These are phyloP conservation scores for Binderoboletus segoi DNA, from an alignment of 1,284 basidiomycete species.

Conservation along the genomic window DNA sequence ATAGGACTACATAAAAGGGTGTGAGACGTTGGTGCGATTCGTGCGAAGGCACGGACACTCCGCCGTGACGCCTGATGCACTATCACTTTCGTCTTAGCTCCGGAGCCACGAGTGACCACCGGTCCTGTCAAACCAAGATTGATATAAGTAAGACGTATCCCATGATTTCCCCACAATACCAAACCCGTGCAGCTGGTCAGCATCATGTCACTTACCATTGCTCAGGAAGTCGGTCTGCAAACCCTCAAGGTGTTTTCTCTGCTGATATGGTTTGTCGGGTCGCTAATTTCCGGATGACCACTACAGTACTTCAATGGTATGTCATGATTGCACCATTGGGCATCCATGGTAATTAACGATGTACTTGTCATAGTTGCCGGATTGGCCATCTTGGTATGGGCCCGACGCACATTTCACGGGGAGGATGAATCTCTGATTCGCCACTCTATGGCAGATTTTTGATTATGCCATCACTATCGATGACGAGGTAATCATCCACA, in stretches of 20 bases:
- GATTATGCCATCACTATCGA: not conserved
- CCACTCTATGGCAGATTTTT: not conserved
- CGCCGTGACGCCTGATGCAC: too few species aligned
- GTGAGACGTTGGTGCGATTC: too few species aligned
- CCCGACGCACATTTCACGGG: not conserved
- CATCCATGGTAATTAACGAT: not conserved
- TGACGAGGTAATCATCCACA: not conserved
- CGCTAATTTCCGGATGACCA: not conserved
- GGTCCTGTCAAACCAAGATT: too few species aligned
- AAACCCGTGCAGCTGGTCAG: too few species aligned
- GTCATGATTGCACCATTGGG: not conserved
- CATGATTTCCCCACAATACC: too few species aligned
- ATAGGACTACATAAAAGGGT: too few species aligned
- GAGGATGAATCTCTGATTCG: not conserved
- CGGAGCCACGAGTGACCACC: too few species aligned
- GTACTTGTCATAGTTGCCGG: not conserved
- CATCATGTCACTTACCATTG: not conserved
- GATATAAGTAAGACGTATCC: too few species aligned
- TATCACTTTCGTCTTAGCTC: too few species aligned
- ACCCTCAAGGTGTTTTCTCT: not conserved
- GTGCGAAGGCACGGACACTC: too few species aligned
- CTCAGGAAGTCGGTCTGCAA: not conserved
- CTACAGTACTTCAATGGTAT: conserved; percentile 1
- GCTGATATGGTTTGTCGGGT: too few species aligned
- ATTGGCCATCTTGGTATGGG: not conserved